These are phyloP conservation scores for Cyanodermella asteris DNA, from an alignment of 2,329 filamentous ascomycete species.

Conservation along the genomic window DNA sequence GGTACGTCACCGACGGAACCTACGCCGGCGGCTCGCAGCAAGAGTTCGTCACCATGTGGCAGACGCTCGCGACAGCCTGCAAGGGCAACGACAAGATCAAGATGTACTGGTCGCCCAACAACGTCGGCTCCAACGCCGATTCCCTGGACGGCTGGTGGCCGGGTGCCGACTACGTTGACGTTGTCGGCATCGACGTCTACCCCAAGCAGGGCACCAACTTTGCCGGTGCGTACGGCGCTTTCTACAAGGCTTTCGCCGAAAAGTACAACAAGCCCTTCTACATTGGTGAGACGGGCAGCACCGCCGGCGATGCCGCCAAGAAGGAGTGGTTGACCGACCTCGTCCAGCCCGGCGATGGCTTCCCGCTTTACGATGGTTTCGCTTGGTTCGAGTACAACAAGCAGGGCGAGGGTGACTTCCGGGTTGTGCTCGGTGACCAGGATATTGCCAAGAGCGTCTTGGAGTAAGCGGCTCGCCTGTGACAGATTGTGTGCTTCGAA, in stretches of 20 bases:
- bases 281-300: conserved; percentile 6
- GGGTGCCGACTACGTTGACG: conserved; percentile 3
- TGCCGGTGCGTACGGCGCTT: conserved; percentile 2
- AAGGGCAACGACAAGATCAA: conserved; percentile 1
- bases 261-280: conserved; percentile 6
- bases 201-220: conserved; percentile 1
- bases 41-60: conserved; percentile 4
- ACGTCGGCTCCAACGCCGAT: not conserved
- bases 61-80: conserved; percentile 3
- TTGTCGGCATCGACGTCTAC: conserved; percentile 6
- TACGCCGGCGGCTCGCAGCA: not conserved
- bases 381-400: conserved; percentile 7
- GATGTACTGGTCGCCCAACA: conserved; percentile 6
- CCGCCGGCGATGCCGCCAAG: conserved; percentile 2
- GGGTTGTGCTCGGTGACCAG: conserved; percentile 4
- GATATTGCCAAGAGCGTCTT: no score
- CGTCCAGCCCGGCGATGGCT: conserved; percentile 3
- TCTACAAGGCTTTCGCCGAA: conserved; percentile 2
- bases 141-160: conserved; percentile 4
- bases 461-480: no score
- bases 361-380: conserved; percentile 6
- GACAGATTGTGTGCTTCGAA: no score
- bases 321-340: conserved; percentile 5
- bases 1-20: conserved; percentile 1
- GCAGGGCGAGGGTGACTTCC: conserved; percentile 4